Conservation (phyloP, 2,329 filamentous ascomycete species). For the Claviceps sp. region DNA sequence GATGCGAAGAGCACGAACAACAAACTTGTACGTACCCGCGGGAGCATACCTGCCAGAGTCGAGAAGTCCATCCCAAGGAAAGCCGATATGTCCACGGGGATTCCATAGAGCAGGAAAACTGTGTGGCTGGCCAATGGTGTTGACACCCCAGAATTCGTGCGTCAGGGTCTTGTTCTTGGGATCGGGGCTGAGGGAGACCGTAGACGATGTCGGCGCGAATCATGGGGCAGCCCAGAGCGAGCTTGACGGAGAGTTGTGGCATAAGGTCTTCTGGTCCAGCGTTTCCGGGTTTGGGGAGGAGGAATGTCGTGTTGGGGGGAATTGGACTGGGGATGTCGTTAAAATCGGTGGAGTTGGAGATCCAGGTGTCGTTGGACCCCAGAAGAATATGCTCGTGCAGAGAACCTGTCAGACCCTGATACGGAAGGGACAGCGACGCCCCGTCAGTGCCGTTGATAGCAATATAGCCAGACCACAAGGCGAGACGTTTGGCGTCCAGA, state of each 20-base stretch:
- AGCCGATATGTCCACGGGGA: slow-evolving; percentile 9
- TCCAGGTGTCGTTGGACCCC: slow-evolving; percentile 12
- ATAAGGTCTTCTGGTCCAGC: slow-evolving; percentile 18
- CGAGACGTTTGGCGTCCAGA: slow-evolving; percentile 4
- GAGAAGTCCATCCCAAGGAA: slow-evolving; percentile 33
- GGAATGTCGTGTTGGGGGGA: slow-evolving; percentile 24
- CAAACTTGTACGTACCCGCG: slow-evolving; percentile 35
- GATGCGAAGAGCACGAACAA: slow-evolving; percentile 34
- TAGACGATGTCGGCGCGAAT: slow-evolving; percentile 33
- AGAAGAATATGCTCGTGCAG: slow-evolving; percentile 17
- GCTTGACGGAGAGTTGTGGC: slow-evolving; percentile 25
- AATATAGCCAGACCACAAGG: slow-evolving; percentile 8
- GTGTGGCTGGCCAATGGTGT: slow-evolving; percentile 28
- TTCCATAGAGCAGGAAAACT: slow-evolving; percentile 26
- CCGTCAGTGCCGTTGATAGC: slow-evolving; percentile 23
- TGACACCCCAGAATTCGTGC: slow-evolving; percentile 22
- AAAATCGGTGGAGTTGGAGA: slow-evolving; percentile 21
- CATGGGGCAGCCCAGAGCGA: slow-evolving; percentile 32
- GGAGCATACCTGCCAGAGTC: slow-evolving; percentile 33
- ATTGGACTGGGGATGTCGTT: slow-evolving; percentile 10
- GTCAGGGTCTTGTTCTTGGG: slow-evolving; percentile 12
- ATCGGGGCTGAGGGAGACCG: slow-evolving; percentile 15
- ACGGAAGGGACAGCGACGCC: slow-evolving; percentile 24
- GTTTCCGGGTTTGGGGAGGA: slow-evolving; percentile 27
- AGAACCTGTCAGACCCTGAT: slow-evolving; percentile 26